A percentile compares a stretch with the other conserved stretches of the same genome.
Conservation (phyloP, 2,329 filamentous ascomycete genomes). For the Zymoseptoria passerinii region DNA sequence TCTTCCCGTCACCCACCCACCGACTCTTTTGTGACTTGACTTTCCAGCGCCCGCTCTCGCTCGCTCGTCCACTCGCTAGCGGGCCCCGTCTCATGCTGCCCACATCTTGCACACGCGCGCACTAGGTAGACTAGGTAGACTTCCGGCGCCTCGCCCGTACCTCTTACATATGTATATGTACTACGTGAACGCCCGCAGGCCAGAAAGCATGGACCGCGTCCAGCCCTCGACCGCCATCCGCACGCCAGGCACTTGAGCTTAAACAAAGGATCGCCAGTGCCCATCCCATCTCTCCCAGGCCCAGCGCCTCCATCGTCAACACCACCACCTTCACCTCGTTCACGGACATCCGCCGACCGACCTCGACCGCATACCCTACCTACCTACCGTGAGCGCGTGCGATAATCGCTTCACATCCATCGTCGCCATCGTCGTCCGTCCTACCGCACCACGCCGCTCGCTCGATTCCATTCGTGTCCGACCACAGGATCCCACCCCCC, state of each 20-base stretch:
- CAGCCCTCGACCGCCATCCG: conserved; percentile 41
- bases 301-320: conserved; percentile 18
- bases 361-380: not conserved
- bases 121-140: not conserved
- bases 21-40: not conserved
- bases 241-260: conserved; percentile 41
- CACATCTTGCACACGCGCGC: not conserved
- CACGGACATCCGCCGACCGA: not conserved
- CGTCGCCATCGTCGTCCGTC: not conserved
- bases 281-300: conserved; percentile 29
- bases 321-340: conserved; percentile 21
- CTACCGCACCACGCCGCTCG: not conserved
- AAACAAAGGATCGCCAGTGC: conserved; percentile 43
- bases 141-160: conserved; percentile 11
- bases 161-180: conserved; percentile 17
- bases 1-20: no score
- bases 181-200: conserved; percentile 22
- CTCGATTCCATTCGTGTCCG: not conserved
- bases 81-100: conserved; percentile 2
- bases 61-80: conserved; percentile 19
- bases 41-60: conserved; percentile 2
- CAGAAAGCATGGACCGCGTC: conserved; percentile 31
- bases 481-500: not conserved
- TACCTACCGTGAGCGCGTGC: not conserved
- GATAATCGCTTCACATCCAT: not conserved